Conservation (phyloP, 2,329 filamentous ascomycete species). For the Beauveria sp. region DNA sequence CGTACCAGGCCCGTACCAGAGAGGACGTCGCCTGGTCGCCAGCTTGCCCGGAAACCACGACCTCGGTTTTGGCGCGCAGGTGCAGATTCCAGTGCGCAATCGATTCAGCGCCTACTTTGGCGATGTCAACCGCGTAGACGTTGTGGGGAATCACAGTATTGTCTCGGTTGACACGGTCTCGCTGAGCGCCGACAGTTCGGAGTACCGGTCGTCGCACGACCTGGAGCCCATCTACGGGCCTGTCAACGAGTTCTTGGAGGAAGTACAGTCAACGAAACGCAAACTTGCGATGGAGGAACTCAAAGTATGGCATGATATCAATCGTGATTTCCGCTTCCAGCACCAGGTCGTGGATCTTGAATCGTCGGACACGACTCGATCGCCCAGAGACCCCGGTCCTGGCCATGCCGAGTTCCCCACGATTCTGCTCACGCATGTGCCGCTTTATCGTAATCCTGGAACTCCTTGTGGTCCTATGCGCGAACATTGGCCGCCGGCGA, state of each 20-base stretch:
- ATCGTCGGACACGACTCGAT: slow-evolving; percentile 30
- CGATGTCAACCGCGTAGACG: slow-evolving; percentile 80
- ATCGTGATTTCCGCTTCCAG: slow-evolving; percentile 45
- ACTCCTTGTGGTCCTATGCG: slow-evolving; percentile 83
- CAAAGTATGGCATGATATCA: slow-evolving; percentile 53
- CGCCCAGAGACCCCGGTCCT: slow-evolving; percentile 32
- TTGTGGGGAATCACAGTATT: slow-evolving; percentile 91
- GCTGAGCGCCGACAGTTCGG: slow-evolving; percentile 61
- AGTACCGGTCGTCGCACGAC: slow-evolving; percentile 43
- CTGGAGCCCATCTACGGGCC: slow-evolving; percentile 64
- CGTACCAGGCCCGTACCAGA: slow-evolving; percentile 48
- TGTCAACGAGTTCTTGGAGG: slow-evolving; percentile 65
- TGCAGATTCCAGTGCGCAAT: slow-evolving; percentile 72
- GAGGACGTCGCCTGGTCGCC: slow-evolving; percentile 70
- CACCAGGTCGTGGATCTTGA: slow-evolving; percentile 53
- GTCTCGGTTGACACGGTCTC: slow-evolving; percentile 87
- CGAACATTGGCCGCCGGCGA: slow-evolving; percentile 72
- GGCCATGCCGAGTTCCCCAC: slow-evolving; percentile 65
- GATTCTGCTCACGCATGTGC: slow-evolving; percentile 84
- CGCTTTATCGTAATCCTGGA: slow-evolving; percentile 71
- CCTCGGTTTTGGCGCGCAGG: slow-evolving; percentile 78
- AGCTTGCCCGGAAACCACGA: slow-evolving; percentile 94
- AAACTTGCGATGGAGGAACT: slow-evolving; percentile 64
- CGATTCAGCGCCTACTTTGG: slow-evolving; percentile 87
- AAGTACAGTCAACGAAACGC: slow-evolving; percentile 55